Conservation (phyloP, 129 eudicot species). For the Arctium minus region DNA sequence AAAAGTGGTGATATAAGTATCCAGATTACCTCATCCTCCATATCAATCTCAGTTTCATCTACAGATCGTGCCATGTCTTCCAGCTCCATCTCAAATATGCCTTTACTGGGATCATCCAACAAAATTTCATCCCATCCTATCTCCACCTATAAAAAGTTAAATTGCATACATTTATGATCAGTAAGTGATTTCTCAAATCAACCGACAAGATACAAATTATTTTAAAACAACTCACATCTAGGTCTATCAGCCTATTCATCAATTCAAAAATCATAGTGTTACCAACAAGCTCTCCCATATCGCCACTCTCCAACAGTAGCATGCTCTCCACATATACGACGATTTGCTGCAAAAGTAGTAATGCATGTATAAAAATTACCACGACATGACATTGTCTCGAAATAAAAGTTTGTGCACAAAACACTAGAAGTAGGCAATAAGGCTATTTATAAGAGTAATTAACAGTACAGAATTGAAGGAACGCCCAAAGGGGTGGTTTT, state of each 20-base stretch:
- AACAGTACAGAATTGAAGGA: not conserved
- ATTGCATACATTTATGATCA: not conserved
- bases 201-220: not conserved
- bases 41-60: conserved; percentile 41
- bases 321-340: conserved; percentile 80
- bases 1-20: not conserved
- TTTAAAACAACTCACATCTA: conserved; percentile 68
- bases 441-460: not conserved
- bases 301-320: conserved; percentile 79
- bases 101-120: conserved; percentile 70
- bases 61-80: conserved; percentile 55
- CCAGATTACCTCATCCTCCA: conserved; percentile 52
- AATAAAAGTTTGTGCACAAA: not conserved
- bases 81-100: conserved; percentile 84
- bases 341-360: conserved; percentile 40
- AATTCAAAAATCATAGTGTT: conserved; percentile 59
- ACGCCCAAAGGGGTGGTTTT: not conserved
- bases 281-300: conserved; percentile 78
- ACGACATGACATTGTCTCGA: not conserved
- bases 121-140: conserved; percentile 85
- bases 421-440: not conserved
- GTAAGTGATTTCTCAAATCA: not conserved
- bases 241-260: conserved; percentile 74
- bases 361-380: not conserved
- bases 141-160: conserved; percentile 54